Base-by-base conservation (phyloP, 805 yeast genomes). In the Diddensiella caesifluorescens region DNA sequence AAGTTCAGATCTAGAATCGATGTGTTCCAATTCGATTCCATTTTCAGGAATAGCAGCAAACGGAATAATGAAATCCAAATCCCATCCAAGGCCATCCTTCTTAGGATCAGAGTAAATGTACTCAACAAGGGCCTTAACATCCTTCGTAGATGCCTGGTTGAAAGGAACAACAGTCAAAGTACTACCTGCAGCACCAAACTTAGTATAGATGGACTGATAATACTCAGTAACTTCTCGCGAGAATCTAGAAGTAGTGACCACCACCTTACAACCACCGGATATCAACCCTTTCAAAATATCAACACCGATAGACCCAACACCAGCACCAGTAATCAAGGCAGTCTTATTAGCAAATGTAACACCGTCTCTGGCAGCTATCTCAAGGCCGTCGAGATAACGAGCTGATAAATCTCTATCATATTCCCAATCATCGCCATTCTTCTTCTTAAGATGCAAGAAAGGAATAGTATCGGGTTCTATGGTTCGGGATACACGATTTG, bases 11-110 rank as follows among this genome's bases (percentile, higher is more conserved):
- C 80, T 86, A 42, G 97, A 90, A 59, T 86, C 97, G 58, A 92
- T 84, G 62, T 76, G 76, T 60, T 88, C 95, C 61, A 92, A 69
- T 67, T 95, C 97, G 59, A 87, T 85, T 62, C 99, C 99, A 63
- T 87, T 87, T 73, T 92, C 99, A 54, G 99, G 97, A 58, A 92
- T 90, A 48, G 99, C 99, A 53, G 97, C 99, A 61, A 92, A 92
- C 59, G 99, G 99, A 64, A 92, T 79, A 51, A 92, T 77, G 53
- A 79, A 94, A 70, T 92, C 99, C 62, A 92, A 75, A 64, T 92
- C 98, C 97, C 97, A 90, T 44, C 94, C 95, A 55, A 90, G 77
- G 68, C 96, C 96, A 55, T 89, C 92, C 62, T 82, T 75, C 75
- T 83, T 79, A 43, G 73, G 77, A 51, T 77, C 86, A 57, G 80